These are phyloP conservation scores for Pholiota microspora DNA, from an alignment of 768 basidiomycete species.

Conservation along the genomic window DNA sequence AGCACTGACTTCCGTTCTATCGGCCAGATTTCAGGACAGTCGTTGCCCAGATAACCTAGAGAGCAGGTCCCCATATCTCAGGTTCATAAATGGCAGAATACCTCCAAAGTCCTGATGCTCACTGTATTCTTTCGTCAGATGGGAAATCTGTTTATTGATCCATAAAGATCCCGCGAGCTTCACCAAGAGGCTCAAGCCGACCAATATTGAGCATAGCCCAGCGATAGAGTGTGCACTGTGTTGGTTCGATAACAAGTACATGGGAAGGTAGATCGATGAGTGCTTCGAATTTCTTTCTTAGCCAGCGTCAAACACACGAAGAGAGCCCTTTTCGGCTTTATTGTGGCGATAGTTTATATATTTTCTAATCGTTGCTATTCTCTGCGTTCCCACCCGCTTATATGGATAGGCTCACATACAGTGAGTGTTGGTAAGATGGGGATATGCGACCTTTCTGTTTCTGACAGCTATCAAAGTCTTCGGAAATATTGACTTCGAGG, in stretches of 20 bases:
- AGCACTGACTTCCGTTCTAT: slow-evolving; percentile 27
- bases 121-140: slow-evolving; percentile 25
- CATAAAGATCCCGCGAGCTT: slow-evolving; percentile 21
- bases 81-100: background rate
- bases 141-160: slow-evolving; percentile 19
- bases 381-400: slow-evolving; percentile 10
- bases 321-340: background rate
- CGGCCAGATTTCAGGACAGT: slow-evolving; percentile 31
- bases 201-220: slow-evolving; percentile 16
- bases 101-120: slow-evolving; percentile 12
- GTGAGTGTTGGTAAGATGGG: background rate
- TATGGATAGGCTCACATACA: no score
- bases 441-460: slow-evolving; percentile 1
- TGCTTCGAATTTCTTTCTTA: background rate
- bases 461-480: background rate
- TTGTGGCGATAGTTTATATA: background rate
- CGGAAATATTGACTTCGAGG: slow-evolving; percentile 7
- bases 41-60: slow-evolving; percentile 28
- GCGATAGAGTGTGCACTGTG: slow-evolving; percentile 10
- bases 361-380: background rate
- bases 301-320: background rate
- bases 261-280: slow-evolving; percentile 4
- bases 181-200: slow-evolving; percentile 19
- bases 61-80: background rate
- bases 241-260: slow-evolving; percentile 9